Percentiles rank a stretch among this genome's conserved stretches.
Evolutionary conservation across 2,329 filamentous ascomycete species (phyloP).

Genomic region (Aspergillus sp.): DNA sequence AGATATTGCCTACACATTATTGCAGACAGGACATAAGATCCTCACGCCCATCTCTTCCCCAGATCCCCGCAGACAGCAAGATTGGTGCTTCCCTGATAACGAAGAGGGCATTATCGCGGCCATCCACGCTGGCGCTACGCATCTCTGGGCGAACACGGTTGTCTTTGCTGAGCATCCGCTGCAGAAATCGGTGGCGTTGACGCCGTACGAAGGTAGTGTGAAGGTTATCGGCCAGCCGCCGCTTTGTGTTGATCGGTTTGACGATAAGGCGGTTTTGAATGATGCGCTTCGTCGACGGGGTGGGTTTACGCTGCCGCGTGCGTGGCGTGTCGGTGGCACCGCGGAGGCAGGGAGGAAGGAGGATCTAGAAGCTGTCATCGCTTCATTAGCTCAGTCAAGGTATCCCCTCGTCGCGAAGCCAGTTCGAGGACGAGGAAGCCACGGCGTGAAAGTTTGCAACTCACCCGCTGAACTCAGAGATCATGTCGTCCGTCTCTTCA

Average conservation of each 20-base stretch:
- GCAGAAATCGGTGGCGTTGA: constrained; percentile 36
- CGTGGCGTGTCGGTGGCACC: constrained; percentile 27
- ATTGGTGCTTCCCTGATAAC: constrained; percentile 43
- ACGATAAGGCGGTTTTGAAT: constrained; percentile 50
- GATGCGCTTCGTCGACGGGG: constrained; percentile 33
- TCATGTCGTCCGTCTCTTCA: constrained; percentile 32
- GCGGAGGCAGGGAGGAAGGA: no score
- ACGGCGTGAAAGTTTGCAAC: constrained; percentile 46
- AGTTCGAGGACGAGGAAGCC: constrained; percentile 45
- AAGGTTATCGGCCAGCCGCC: constrained; percentile 45
- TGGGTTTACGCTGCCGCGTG: constrained; percentile 36
- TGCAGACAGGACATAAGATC: constrained; percentile 23
- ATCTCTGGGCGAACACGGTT: constrained; percentile 50
- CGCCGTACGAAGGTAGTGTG: constrained; percentile 23
- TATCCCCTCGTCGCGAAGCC: constrained; percentile 48
- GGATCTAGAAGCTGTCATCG: constrained; percentile 1
- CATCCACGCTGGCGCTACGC: constrained; percentile 37
- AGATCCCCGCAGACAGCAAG: constrained; percentile 22
- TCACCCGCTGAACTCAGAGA: constrained; percentile 21
- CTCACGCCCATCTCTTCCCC: constrained; percentile 27
- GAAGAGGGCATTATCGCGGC: constrained; percentile 40
- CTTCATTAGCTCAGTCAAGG: constrained; percentile 5
- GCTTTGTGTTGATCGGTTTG: constrained; percentile 43
- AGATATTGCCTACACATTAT: constrained; percentile 44
- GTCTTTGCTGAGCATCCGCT: constrained; percentile 47